A percentile compares a stretch with the other conserved stretches of the same genome.
These are phyloP conservation scores for Didymella glomerata DNA, from an alignment of 2,329 filamentous ascomycete genomes.

Conservation along the genomic window DNA sequence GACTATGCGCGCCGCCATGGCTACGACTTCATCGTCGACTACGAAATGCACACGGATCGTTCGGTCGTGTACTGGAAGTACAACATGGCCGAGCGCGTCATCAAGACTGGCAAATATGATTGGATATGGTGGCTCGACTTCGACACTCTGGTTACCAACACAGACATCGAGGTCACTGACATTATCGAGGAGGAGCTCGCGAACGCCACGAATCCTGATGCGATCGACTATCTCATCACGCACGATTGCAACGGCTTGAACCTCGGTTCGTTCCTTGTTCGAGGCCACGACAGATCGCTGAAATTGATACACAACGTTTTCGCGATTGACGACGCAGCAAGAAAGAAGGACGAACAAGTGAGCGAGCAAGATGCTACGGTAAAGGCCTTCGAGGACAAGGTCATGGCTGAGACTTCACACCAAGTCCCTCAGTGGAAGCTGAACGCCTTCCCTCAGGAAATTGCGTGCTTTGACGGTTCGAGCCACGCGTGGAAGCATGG, in stretches of 20 bases:
- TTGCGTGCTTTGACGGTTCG: conserved; percentile 49
- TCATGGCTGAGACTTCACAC: conserved; percentile 31
- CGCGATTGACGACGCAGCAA: conserved; percentile 36
- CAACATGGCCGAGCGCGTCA: conserved; percentile 50
- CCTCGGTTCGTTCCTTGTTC: conserved; percentile 51
- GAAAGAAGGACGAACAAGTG: conserved; percentile 33
- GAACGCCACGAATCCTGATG: conserved; percentile 40
- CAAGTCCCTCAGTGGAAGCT: conserved; percentile 50
- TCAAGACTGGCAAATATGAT: conserved; percentile 47
- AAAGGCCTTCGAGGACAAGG: conserved; percentile 40
- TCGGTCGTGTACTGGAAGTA: conserved; percentile 51
- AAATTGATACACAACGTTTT: conserved; percentile 45
- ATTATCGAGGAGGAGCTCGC: conserved; percentile 48
- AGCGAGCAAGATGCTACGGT: conserved; percentile 53
- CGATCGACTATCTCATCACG: conserved; percentile 51
- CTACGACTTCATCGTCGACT: conserved; percentile 53
- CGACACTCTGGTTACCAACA: conserved; percentile 54
- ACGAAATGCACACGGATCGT: conserved; percentile 45
- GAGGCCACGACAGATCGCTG: conserved; percentile 47
- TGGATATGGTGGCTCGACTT: conserved; percentile 57
- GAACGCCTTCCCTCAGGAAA: conserved; percentile 53
- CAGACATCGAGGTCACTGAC: conserved; percentile 45
- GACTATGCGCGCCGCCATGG: conserved; percentile 53
- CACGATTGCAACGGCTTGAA: conserved; percentile 54
- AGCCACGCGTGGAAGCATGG: conserved; percentile 45